Evolutionary conservation across 1,284 basidiomycete species (phyloP).

Genomic region (Melanopsichium pennsylvanicum): DNA sequence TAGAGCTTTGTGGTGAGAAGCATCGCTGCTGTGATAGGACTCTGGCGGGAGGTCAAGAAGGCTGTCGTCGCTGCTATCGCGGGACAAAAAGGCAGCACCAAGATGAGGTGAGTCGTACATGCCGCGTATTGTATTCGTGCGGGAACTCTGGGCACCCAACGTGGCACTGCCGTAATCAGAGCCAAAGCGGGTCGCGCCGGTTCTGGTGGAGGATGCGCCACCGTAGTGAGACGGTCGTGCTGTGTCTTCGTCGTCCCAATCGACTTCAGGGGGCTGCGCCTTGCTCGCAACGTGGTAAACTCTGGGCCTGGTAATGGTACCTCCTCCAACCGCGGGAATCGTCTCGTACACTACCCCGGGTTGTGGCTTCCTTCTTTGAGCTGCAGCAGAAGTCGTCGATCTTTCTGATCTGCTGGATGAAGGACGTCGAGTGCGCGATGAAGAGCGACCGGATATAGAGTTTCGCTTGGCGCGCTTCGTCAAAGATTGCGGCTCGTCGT

Average conservation of each 20-base stretch:
- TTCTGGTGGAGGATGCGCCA: slow-evolving; percentile 33
- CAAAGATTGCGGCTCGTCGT: slow-evolving; percentile 25
- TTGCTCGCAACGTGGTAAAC: slow-evolving; percentile 77
- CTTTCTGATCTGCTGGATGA: slow-evolving; percentile 21
- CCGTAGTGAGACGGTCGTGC: slow-evolving; percentile 44
- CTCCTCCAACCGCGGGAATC: slow-evolving; percentile 80
- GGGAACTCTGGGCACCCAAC: slow-evolving; percentile 40
- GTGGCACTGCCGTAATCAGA: slow-evolving; percentile 45
- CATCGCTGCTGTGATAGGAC: slow-evolving; percentile 43
- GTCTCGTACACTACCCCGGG: slow-evolving; percentile 70
- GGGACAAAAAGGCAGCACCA: slow-evolving; percentile 15
- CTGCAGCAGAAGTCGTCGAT: slow-evolving; percentile 6
- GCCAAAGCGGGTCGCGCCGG: slow-evolving; percentile 37
- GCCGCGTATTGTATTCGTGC: slow-evolving; percentile 37
- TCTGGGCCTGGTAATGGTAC: slow-evolving; percentile 76
- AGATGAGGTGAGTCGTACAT: slow-evolving; percentile 31
- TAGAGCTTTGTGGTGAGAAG: slow-evolving; percentile 9
- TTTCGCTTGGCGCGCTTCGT: slow-evolving; percentile 22
- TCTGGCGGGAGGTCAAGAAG: slow-evolving; percentile 41
- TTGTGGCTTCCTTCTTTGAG: slow-evolving; percentile 14
- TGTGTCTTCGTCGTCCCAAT: slow-evolving; percentile 48
- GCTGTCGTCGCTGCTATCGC: slow-evolving; percentile 43
- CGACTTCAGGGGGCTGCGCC: slow-evolving; percentile 66
- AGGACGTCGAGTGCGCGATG: slow-evolving; percentile 2
- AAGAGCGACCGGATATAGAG: slow-evolving; percentile 15